phyloP scores from a whole-genome alignment of 208 protist genomes.

The Acanthamoeba healyi region DNA sequence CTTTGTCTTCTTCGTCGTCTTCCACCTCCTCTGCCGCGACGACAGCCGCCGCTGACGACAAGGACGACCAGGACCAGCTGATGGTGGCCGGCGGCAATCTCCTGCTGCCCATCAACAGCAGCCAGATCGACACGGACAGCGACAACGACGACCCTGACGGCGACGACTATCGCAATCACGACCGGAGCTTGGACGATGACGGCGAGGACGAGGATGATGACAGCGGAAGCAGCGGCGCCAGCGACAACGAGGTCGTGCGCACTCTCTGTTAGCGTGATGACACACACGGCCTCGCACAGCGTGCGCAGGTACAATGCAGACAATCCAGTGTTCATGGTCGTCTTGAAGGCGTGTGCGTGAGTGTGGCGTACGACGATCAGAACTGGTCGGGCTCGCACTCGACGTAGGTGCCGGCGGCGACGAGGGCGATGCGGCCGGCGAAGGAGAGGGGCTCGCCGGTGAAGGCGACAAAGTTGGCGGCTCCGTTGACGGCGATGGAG shows the following conservation, averaged over 20 bases:
- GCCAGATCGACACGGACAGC: not conserved
- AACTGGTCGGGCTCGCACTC: slow-evolving; percentile 44
- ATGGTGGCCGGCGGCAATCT: not conserved
- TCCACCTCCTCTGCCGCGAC: too few species aligned
- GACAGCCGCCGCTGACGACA: too few species aligned
- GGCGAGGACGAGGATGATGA: not conserved
- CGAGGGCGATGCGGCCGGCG: not conserved
- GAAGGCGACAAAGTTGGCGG: slow-evolving; percentile 31
- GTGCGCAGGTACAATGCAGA: too few species aligned
- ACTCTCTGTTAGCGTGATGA: not conserved
- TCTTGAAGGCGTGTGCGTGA: too few species aligned
- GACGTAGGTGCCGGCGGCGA: slow-evolving; percentile 14
- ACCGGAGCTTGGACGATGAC: too few species aligned
- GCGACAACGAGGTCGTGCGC: not conserved
- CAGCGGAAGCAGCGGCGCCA: too few species aligned
- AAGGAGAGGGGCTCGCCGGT: slow-evolving; percentile 50
- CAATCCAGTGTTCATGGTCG: too few species aligned
- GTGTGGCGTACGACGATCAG: not conserved
- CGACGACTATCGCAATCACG: too few species aligned
- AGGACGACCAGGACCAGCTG: too few species aligned
- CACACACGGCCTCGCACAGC: too few species aligned
- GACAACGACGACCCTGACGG: not conserved
- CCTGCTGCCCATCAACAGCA: not conserved
- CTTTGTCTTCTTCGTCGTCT: too few species aligned
- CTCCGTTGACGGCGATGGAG: not conserved